Conservation (phyloP, 306 rosid species). For the Mucuna pruriens region DNA sequence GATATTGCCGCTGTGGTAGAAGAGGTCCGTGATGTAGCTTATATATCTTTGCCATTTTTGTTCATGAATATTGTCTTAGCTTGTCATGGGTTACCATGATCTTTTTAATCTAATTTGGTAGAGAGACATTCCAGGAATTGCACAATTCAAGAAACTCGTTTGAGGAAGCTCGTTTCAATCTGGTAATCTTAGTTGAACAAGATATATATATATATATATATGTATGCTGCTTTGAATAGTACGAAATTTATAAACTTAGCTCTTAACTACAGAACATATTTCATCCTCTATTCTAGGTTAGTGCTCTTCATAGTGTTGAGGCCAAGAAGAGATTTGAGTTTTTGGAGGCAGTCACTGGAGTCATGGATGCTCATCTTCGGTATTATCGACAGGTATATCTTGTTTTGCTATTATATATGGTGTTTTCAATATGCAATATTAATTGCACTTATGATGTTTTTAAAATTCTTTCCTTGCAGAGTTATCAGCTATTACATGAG, state of each 20-base stretch:
- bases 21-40: slow-evolving; percentile 58
- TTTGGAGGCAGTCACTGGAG: slow-evolving; percentile 81
- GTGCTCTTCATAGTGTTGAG: slow-evolving; percentile 73
- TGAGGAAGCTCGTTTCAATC: slow-evolving; percentile 84
- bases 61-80: slow-evolving; percentile 31
- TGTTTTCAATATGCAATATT: slow-evolving; percentile 1
- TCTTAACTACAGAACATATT: slow-evolving; percentile 32
- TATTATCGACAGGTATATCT: slow-evolving; percentile 81
- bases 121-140: slow-evolving; percentile 85
- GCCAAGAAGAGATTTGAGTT: slow-evolving; percentile 81
- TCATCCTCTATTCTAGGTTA: slow-evolving; percentile 51
- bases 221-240: slow-evolving; percentile 24
- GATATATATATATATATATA: no score
- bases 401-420: slow-evolving; percentile 1
- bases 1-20: slow-evolving; percentile 64
- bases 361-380: slow-evolving; percentile 85
- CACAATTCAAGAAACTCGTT: slow-evolving; percentile 67
- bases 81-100: slow-evolving; percentile 57
- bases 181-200: slow-evolving; percentile 58
- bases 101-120: slow-evolving; percentile 67
- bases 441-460: background rate
- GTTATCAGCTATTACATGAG: slow-evolving; percentile 54
- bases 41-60: slow-evolving; percentile 15
- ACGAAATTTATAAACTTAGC: slow-evolving; percentile 11
- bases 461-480: slow-evolving; percentile 42